Conservation (phyloP, 2,329 filamentous ascomycete species). For the Fusarium palustre region DNA sequence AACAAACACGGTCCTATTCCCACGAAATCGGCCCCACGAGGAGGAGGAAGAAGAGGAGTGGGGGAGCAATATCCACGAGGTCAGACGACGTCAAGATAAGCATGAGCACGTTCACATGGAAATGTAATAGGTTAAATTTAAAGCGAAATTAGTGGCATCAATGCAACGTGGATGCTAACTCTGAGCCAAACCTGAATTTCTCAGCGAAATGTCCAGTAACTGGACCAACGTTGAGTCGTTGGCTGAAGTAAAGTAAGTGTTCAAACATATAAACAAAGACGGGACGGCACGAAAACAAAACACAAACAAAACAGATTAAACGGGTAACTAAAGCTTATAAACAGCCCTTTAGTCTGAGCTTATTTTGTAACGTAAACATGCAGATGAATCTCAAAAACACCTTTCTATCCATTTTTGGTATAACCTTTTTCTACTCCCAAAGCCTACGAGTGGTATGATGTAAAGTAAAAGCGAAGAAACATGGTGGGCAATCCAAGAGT, state of each 20-base stretch:
- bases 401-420: conserved; percentile 49
- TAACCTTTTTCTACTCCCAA: conserved; percentile 47
- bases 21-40: not conserved
- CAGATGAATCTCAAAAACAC: conserved; percentile 38
- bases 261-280: not conserved
- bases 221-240: conserved; percentile 9
- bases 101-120: conserved; percentile 3
- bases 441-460: conserved; percentile 47
- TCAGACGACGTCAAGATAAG: conserved; percentile 22
- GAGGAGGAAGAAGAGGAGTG: not conserved
- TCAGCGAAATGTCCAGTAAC: conserved; percentile 3
- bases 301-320: not conserved
- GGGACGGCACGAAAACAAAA: not conserved
- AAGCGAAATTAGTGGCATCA: conserved; percentile 3
- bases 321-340: not conserved
- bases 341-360: conserved; percentile 3
- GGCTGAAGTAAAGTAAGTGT: not conserved
- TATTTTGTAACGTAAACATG: conserved; percentile 15
- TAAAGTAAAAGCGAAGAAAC: conserved; percentile 33
- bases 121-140: not conserved
- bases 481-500: conserved; percentile 31
- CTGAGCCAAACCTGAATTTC: conserved; percentile 2
- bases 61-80: not conserved
- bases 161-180: conserved; percentile 5
- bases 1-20: conserved; percentile 2